Base-by-base conservation (phyloP, 345 rosid genomes). In the Acer saccharum region DNA sequence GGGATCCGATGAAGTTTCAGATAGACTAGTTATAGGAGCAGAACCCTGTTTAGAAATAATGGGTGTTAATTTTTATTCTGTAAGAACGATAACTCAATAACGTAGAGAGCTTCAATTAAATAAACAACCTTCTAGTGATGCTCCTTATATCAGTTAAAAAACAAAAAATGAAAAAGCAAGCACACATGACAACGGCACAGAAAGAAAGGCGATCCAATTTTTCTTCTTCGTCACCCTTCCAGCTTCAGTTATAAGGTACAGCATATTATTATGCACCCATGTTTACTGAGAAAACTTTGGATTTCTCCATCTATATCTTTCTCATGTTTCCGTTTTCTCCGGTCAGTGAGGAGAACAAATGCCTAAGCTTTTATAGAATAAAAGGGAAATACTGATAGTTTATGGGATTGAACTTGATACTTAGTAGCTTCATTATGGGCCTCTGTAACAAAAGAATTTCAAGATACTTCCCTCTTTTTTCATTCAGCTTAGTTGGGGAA, bases 1-100 rank as follows among this genome's bases (percentile, higher is more conserved):
- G 54, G 84, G 75, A 76, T 92, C 98, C 3, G 97, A 93, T 60
- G 99, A 94, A 72, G 97, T 86, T 85, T 94, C 98, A 81, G 98
- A 89, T 75, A 96, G 92, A 88, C 88, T 79, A 48, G 91, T 78
- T 64, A 96, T 87, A 68, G 98, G 95, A 70, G 94, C 97, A 79
- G 97, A 88, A 78, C 82, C 91, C 99, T 96, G 92, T 72, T 78
- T 6, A 17, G 60, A 77, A 81, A 62, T 74, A 48, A 48, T 65
- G 73, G 14, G 73, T n/a, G 13, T 77, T 62, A 71, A 46, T 10
- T 77, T 48, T 25, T 61, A 12, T n/a, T 21, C 65, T 61, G 41
- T 13, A 27, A 32, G 76, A 68, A 20, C 18, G 29, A 48, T 66
- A 20, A 21, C 25, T 20, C 18, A 63, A 16, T 1, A 29, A 9